Conservation (phyloP, 2,329 filamentous ascomycete genomes). For the Aspergillus versicolor region DNA sequence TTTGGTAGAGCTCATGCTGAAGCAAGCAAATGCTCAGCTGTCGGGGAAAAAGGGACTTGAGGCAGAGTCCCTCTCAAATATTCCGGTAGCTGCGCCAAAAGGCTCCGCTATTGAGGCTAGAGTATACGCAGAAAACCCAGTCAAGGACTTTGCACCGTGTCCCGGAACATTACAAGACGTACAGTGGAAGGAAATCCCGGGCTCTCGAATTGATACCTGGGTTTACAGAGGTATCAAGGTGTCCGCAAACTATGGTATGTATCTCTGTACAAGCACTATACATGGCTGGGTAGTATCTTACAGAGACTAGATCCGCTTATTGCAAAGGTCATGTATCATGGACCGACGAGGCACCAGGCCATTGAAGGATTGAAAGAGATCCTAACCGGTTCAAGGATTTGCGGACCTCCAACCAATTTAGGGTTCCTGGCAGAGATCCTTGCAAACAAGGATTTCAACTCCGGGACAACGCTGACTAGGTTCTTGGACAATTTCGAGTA, state of each 20-base stretch:
- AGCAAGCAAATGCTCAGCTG: conserved; percentile 54
- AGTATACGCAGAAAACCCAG: conserved; percentile 60
- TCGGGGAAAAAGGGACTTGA: conserved; percentile 47
- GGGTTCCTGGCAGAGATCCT: conserved; percentile 56
- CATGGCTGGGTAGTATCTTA: conserved; percentile 3
- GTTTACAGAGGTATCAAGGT: conserved; percentile 58
- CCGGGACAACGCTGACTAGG: conserved; percentile 57
- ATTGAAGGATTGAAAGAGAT: conserved; percentile 46
- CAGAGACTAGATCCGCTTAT: conserved; percentile 49
- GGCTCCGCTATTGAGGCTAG: conserved; percentile 55
- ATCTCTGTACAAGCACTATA: background rate
- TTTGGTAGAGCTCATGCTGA: conserved; percentile 56
- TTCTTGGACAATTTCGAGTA: conserved; percentile 56
- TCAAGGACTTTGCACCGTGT: conserved; percentile 58
- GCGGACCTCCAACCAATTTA: conserved; percentile 58
- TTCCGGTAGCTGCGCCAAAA: conserved; percentile 45
- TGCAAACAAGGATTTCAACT: conserved; percentile 44
- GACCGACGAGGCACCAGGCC: conserved; percentile 40
- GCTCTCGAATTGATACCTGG: conserved; percentile 64
- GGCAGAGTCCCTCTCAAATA: conserved; percentile 38
- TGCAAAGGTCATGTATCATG: conserved; percentile 60
- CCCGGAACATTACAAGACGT: conserved; percentile 60
- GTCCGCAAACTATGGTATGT: conserved; percentile 55
- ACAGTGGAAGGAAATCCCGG: conserved; percentile 50
- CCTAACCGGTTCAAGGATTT: conserved; percentile 48